Conservation (phyloP, 192 early-diverging fungal genomes). For the Funneliformis mosseae region DNA sequence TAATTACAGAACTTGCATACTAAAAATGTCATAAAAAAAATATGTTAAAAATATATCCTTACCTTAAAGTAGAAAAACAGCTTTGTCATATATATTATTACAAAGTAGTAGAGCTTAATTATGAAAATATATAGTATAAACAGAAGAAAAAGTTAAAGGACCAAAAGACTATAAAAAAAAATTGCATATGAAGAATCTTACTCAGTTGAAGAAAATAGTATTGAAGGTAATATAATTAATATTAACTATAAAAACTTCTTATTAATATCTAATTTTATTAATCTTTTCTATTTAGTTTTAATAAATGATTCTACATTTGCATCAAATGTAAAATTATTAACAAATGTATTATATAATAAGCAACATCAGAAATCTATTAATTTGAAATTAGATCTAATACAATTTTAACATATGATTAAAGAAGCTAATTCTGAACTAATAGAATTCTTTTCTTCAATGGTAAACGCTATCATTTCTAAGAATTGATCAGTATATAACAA, state of each 20-base stretch:
- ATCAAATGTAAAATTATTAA: neutral
- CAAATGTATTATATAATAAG: neutral
- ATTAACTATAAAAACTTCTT: neutral
- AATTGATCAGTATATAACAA: too few relatives aligned
- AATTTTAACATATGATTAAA: too few relatives aligned
- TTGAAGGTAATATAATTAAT: too few relatives aligned
- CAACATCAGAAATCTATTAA: too few relatives aligned
- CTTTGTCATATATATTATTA: slow-evolving; percentile 5
- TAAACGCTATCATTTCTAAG: too few relatives aligned
- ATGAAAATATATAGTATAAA: neutral
- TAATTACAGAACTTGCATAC: slow-evolving; percentile 7
- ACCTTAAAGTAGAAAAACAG: neutral
- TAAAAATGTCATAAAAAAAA: neutral
- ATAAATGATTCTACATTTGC: neutral
- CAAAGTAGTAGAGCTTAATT: neutral
- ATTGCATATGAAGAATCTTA: too few relatives aligned
- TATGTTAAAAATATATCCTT: slow-evolving; percentile 1
- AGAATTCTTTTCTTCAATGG: too few relatives aligned
- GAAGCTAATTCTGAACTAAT: too few relatives aligned
- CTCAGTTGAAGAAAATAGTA: too few relatives aligned
- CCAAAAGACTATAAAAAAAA: too few relatives aligned
- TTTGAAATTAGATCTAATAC: too few relatives aligned
- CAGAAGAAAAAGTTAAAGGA: neutral
- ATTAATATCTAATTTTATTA: neutral
- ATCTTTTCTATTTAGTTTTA: neutral